Conservation (phyloP, 2,329 filamentous ascomycete genomes). For the Aspergillus sergii region DNA sequence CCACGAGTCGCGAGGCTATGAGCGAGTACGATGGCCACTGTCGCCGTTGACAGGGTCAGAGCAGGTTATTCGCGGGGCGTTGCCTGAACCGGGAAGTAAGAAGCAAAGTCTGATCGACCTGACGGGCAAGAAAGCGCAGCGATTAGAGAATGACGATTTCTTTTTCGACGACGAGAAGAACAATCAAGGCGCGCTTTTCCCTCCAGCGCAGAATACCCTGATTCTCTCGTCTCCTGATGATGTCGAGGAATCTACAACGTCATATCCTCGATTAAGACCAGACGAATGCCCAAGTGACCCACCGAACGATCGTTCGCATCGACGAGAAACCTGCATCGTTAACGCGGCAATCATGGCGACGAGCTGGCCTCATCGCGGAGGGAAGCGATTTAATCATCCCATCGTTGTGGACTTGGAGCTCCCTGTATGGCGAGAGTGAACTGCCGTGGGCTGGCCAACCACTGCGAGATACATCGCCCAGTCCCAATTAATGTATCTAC, state of each 20-base stretch:
- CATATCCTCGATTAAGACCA: slow-evolving; percentile 5
- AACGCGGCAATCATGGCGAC: slow-evolving; percentile 77
- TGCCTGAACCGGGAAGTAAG: slow-evolving; percentile 52
- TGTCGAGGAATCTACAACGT: not conserved
- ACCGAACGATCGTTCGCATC: slow-evolving; percentile 28
- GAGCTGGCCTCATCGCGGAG: slow-evolving; percentile 63
- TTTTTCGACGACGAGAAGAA: slow-evolving; percentile 2
- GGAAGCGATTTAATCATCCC: slow-evolving; percentile 72
- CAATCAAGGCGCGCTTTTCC: slow-evolving; percentile 1
- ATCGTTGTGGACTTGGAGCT: slow-evolving; percentile 82
- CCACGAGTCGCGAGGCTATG: slow-evolving; percentile 58
- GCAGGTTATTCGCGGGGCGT: slow-evolving; percentile 19
- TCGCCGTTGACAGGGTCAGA: slow-evolving; percentile 12
- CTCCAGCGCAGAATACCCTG: slow-evolving; percentile 13
- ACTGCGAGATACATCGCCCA: not conserved
- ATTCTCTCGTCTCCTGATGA: slow-evolving; percentile 3
- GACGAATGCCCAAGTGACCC: slow-evolving; percentile 4
- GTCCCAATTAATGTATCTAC: not conserved
- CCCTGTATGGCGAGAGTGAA: slow-evolving; percentile 32
- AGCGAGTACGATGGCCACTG: slow-evolving; percentile 52
- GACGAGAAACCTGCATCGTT: slow-evolving; percentile 73
- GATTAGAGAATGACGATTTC: slow-evolving; percentile 34
- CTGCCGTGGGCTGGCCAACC: not conserved
- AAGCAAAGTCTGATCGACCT: slow-evolving; percentile 59
- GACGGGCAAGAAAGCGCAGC: slow-evolving; percentile 44